Conservation (phyloP, 202 grass and related monocot genomes). For the Musa balbisiana region DNA sequence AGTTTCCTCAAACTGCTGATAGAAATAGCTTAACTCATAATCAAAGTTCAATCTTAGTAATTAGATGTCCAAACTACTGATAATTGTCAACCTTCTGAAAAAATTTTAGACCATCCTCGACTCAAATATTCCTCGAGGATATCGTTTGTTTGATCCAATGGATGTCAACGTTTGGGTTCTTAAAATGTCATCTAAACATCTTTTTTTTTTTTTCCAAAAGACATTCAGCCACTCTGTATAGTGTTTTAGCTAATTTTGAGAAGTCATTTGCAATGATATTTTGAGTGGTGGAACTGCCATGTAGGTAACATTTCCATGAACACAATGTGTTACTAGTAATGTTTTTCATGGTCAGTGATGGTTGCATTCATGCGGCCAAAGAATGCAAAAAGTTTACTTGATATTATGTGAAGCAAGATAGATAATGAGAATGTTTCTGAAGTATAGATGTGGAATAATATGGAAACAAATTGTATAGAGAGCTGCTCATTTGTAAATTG, state of each 20-base stretch:
- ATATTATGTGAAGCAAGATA: background rate
- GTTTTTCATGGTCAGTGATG: too few relatives aligned
- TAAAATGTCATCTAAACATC: too few relatives aligned
- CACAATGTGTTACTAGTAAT: background rate
- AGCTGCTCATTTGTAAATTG: background rate
- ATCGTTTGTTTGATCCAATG: too few relatives aligned
- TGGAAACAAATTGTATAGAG: background rate
- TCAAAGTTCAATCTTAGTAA: background rate
- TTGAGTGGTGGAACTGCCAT: background rate
- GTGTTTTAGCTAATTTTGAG: background rate
- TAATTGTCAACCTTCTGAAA: background rate
- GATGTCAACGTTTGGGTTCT: too few relatives aligned
- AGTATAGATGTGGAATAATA: background rate
- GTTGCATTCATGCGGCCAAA: too few relatives aligned
- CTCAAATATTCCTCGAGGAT: too few relatives aligned
- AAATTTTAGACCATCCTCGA: too few relatives aligned
- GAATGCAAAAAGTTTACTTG: background rate
- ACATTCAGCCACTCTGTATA: background rate
- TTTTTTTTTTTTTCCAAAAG: too few relatives aligned
- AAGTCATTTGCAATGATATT: background rate
- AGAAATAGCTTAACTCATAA: background rate
- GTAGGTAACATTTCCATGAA: background rate
- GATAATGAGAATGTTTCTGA: background rate
- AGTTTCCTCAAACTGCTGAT: background rate
- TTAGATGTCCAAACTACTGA: background rate